Base-by-base conservation (phyloP, 495 filamentous ascomycete species). In the Daldinia caldariorum region DNA sequence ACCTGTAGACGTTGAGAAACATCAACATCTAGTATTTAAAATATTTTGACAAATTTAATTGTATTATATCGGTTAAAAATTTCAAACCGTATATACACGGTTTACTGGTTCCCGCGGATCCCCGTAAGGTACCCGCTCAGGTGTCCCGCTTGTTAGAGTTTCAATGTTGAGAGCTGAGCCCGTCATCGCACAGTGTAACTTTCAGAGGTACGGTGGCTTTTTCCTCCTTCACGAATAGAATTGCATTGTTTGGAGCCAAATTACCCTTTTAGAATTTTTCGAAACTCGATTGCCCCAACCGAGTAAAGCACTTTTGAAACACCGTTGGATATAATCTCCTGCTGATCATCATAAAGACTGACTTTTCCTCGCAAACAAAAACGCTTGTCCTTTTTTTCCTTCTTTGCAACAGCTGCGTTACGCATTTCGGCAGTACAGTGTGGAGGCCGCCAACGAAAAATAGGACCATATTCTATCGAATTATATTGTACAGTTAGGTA, bases 401-500 rank as follows among this genome's bases (percentile, higher is more conserved):
- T 26, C 12, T 22, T 26, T 1, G 10, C 32, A 29, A 26, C 26
- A 53, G 31, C 14, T 12, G 10, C 26, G 22, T 32, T 53, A 29
- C 49, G 14, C 49, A 32, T 53, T 32, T 53, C 26, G 58, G 59
- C 49, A 67, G 47, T 14, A 67, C 69, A 63, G 69, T 67, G 63
- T 61, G 63, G 69, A 71, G 69, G 69, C 69, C 69, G 63, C 69
- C 69, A 39, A 71, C 55, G 32, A 45, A 67, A 56, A 26, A 26
- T 63, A 56, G 31, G 26, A 54, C 56, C 18, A 34, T 64, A 29
- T 31, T 50, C 32, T 51, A 31, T 39, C 50, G 53, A 56, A 18
- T 31, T 37, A 14, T 70, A 66, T n/a, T n/a, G n/a, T n/a, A n/a
- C n/a, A n/a, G n/a, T n/a, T n/a, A 35, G 50, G 49, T 70, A 58